Conservation (phyloP, 2,329 filamentous ascomycete species). For the Alternaria alternata region DNA sequence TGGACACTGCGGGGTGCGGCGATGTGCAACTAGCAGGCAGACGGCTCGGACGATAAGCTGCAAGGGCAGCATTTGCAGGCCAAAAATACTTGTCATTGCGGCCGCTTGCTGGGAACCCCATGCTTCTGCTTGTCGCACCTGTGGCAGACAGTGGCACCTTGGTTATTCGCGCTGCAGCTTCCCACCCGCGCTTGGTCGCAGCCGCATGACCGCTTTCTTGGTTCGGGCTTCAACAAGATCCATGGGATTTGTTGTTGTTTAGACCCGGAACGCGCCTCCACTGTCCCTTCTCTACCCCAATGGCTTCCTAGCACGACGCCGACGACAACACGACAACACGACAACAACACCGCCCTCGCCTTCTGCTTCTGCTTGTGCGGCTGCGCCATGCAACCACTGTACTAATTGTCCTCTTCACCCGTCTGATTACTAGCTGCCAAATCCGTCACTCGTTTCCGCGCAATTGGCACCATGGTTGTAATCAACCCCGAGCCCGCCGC, state of each 20-base stretch:
- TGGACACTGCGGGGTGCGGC: conserved; percentile 13
- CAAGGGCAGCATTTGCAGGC: conserved; percentile 10
- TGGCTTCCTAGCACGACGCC: conserved; percentile 11
- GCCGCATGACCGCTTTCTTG: conserved; percentile 32
- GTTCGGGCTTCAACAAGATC: conserved; percentile 19
- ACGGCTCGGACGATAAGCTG: conserved; percentile 8
- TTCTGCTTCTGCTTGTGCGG: conserved; percentile 13
- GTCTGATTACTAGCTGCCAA: conserved; percentile 15
- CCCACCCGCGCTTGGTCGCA: conserved; percentile 36
- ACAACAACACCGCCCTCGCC: conserved; percentile 10
- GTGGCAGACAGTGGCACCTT: conserved; percentile 24
- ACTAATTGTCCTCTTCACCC: conserved; percentile 14
- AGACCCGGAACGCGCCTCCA: conserved; percentile 20
- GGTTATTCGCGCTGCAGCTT: conserved; percentile 34
- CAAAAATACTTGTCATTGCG: conserved; percentile 31
- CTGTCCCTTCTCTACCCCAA: conserved; percentile 9
- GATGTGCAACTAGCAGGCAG: conserved; percentile 13
- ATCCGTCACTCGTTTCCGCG: conserved; percentile 43
- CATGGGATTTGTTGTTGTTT: conserved; percentile 14
- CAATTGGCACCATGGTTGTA: conserved; percentile 74
- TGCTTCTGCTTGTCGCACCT: conserved; percentile 31
- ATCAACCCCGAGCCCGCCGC: conserved; percentile 77
- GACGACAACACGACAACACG: conserved; percentile 17
- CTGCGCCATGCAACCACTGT: conserved; percentile 35
- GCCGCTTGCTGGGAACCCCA: conserved; percentile 22